Percentiles rank a stretch among this genome's conserved stretches.
phyloP scores from a whole-genome alignment of 1,139 yeast genomes.

The Geotrichum siamense region DNA sequence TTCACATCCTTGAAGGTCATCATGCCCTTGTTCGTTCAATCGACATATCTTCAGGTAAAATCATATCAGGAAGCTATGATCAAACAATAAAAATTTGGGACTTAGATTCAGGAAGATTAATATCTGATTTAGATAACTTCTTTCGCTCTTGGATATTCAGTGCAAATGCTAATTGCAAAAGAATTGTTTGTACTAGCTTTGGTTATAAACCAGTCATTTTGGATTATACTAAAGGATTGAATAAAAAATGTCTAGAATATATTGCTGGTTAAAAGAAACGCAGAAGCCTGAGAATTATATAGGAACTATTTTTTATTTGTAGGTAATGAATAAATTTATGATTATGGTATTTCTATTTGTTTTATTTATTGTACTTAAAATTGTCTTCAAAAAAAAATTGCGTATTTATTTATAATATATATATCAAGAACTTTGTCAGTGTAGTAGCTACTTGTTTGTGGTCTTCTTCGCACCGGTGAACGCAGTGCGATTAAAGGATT shows the following conservation, averaged over 20 bases:
- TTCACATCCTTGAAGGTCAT: constrained; percentile 31
- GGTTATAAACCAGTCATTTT: constrained; percentile 32
- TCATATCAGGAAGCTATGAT: constrained; percentile 37
- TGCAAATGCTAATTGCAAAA: constrained; percentile 30
- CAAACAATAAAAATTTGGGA: constrained; percentile 36
- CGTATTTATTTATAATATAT: not conserved
- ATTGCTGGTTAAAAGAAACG: constrained; percentile 13
- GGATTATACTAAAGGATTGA: constrained; percentile 31
- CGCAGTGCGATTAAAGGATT: constrained; percentile 23
- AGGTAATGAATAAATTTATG: not conserved
- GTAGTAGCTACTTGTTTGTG: not conserved
- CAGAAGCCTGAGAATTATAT: not conserved
- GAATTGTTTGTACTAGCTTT: constrained; percentile 33
- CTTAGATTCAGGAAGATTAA: constrained; percentile 26
- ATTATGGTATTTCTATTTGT: no score
- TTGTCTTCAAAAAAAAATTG: not conserved
- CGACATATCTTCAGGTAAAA: constrained; percentile 25
- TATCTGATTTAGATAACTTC: constrained; percentile 28
- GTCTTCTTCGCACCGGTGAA: constrained; percentile 21
- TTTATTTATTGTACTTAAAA: not conserved
- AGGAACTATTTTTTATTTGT: not conserved
- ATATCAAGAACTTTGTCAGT: not conserved
- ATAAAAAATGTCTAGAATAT: constrained; percentile 23
- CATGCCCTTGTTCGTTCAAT: constrained; percentile 31
- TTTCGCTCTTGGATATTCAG: constrained; percentile 36